Percentiles rank a stretch among this genome's conserved stretches.
Evolutionary conservation across 768 basidiomycete genomes (phyloP).

Genomic region (Suillus weaverae): DNA sequence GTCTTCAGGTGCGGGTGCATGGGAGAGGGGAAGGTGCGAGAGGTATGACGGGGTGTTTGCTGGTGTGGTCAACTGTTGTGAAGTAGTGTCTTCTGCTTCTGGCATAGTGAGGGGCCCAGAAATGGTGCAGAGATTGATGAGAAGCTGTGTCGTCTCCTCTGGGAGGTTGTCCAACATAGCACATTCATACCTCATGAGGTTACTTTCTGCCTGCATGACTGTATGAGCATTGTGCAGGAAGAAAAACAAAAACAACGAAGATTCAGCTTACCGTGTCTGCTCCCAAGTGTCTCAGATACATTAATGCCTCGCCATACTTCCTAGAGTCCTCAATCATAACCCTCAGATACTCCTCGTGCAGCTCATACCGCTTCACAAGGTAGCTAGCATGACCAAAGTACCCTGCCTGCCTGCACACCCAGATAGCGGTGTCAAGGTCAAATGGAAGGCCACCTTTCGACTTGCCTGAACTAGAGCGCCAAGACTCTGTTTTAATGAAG

Average conservation of each 20-base stretch:
- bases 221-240: neutral
- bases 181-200: constrained; percentile 84
- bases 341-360: constrained; percentile 90
- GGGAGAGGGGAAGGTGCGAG: constrained; percentile 75
- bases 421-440: constrained; percentile 94
- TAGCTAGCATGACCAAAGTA: constrained; percentile 96
- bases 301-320: constrained; percentile 70
- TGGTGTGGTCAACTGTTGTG: constrained; percentile 22
- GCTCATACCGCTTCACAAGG: constrained; percentile 85
- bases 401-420: constrained; percentile 94
- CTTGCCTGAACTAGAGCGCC: constrained; percentile 31
- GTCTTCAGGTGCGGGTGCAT: constrained; percentile 38
- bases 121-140: constrained; percentile 90
- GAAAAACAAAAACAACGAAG: constrained; percentile 2
- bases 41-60: constrained; percentile 62
- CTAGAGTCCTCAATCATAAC: constrained; percentile 94
- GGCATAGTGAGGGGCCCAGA: constrained; percentile 45
- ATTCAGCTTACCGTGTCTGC: constrained; percentile 65
- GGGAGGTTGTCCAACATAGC: constrained; percentile 82
- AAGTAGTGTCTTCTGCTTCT: constrained; percentile 41
- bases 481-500: constrained; percentile 89
- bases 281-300: constrained; percentile 77
- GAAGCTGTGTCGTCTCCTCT: constrained; percentile 83
- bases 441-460: constrained; percentile 80
- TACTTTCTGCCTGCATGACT: constrained; percentile 68